Evolutionary conservation across 257 asterid genomes (phyloP).

Genomic region (Solanum bukasovii): DNA sequence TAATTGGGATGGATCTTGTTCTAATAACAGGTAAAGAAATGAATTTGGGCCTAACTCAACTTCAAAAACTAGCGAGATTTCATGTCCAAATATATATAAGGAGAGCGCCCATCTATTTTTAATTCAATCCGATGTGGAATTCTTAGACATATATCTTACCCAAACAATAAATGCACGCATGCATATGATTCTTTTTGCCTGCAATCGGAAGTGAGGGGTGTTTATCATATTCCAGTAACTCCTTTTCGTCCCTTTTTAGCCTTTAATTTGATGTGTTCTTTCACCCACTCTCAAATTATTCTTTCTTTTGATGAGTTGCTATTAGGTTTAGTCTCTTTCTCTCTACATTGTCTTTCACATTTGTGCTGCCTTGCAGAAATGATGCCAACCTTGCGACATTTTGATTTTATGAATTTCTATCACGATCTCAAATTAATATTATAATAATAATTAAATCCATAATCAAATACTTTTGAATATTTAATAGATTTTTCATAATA

Average conservation of each 20-base stretch:
- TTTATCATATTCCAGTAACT: background rate
- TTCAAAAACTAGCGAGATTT: background rate
- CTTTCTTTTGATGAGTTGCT: background rate
- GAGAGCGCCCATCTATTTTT: background rate
- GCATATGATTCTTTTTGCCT: background rate
- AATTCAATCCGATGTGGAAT: background rate
- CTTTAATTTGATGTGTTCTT: background rate
- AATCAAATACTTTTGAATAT: background rate
- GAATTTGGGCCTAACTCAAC: too few species aligned
- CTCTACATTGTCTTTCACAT: background rate
- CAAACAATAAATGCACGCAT: background rate
- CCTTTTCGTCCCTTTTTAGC: background rate
- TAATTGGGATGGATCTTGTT: background rate
- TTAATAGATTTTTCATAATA: too few species aligned
- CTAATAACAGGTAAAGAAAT: background rate
- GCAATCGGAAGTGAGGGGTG: rapidly evolving
- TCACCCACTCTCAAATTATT: background rate
- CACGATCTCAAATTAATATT: background rate
- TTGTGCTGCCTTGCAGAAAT: background rate
- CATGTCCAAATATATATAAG: background rate
- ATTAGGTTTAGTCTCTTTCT: background rate
- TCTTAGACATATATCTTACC: background rate
- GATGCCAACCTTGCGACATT: background rate
- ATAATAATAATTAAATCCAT: background rate
- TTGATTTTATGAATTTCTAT: background rate